Evolutionary conservation across 2,329 filamentous ascomycete genomes (phyloP).

Genomic region (Colletotrichum eremochloae): DNA sequence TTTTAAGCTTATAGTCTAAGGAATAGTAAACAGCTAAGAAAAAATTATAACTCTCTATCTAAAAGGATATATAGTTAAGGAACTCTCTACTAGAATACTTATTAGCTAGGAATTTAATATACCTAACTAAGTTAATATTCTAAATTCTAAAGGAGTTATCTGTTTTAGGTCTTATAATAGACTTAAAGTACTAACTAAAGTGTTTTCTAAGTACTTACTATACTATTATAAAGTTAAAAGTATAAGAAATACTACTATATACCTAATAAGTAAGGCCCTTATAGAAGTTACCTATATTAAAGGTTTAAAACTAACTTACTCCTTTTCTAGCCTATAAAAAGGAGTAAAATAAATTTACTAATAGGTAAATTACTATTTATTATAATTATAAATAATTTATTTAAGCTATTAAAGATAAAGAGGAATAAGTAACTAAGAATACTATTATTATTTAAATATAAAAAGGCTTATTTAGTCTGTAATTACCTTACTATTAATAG

Average conservation of each 20-base stretch:
- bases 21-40: no score
- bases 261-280: not conserved
- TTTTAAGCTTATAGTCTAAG: no score
- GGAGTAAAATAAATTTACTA: not conserved
- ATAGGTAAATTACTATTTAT: not conserved
- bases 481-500: no score
- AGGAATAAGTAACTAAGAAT: no score
- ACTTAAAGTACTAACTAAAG: not conserved
- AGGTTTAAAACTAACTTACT: no score
- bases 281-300: not conserved
- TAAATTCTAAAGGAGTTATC: not conserved
- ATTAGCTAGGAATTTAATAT: not conserved
- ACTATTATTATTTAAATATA: no score
- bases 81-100: not conserved
- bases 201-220: not conserved
- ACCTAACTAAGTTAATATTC: not conserved
- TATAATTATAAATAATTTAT: not conserved
- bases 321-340: not conserved
- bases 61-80: not conserved
- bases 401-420: no score
- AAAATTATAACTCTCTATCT: not conserved
- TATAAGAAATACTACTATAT: not conserved
- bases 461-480: no score
- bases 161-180: not conserved
- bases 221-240: not conserved